Percentiles rank a stretch among this genome's conserved stretches.
Conservation (phyloP, 306 rosid species). For the Medicago ruthenica region DNA sequence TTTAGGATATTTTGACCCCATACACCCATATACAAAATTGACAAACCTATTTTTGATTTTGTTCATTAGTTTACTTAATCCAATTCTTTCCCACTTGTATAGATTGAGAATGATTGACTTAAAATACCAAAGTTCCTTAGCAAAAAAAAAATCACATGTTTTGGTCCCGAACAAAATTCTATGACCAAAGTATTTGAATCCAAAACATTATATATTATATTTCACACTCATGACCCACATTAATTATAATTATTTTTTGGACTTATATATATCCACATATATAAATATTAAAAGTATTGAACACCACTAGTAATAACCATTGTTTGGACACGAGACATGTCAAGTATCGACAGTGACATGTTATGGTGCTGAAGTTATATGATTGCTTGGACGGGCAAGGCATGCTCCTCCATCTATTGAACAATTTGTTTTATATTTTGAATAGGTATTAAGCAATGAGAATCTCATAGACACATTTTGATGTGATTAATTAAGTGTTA, state of each 20-base stretch:
- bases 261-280: neutral
- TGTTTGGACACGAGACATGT: slow-evolving; percentile 36
- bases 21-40: too few relatives aligned
- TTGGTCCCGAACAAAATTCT: slow-evolving; percentile 24
- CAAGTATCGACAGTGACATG: neutral
- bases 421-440: too few relatives aligned
- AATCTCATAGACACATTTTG: too few relatives aligned
- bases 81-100: neutral
- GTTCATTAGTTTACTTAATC: neutral
- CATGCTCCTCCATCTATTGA: neutral
- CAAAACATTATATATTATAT: neutral
- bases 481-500: neutral
- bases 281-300: neutral
- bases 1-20: too few relatives aligned
- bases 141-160: slow-evolving; percentile 20
- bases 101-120: neutral
- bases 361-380: slow-evolving; percentile 14
- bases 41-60: too few relatives aligned
- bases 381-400: slow-evolving; percentile 12
- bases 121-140: slow-evolving; percentile 10
- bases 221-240: slow-evolving; percentile 29
- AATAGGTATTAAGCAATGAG: too few relatives aligned
- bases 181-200: slow-evolving; percentile 26
- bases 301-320: slow-evolving; percentile 6
- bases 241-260: slow-evolving; percentile 9